Base-by-base conservation (phyloP, 2,329 filamentous ascomycete species). In the Uncinocarpus reesii region DNA sequence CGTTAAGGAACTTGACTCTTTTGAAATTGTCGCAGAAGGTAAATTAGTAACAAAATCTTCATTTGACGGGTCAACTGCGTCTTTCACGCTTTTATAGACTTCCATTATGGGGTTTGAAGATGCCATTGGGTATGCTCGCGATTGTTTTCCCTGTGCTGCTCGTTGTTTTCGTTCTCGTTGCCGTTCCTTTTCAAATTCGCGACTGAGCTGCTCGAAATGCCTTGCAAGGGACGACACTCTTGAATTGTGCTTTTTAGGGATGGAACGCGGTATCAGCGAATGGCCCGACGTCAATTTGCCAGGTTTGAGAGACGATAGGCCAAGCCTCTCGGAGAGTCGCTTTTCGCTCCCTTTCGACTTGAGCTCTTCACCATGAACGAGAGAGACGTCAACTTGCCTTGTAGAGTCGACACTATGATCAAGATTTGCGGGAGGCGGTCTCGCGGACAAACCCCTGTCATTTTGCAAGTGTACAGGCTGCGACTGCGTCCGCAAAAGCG, bases 31-130 rank as follows among this genome's bases (percentile, higher is more conserved):
- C 13, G 48, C 37, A 13, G 47, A 37, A 21, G 51, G 44, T 7
- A 36, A 21, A 36, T 41, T 50, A 1, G 32, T 42, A 23, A 49
- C 24, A 28, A 53, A 53, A 32, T 83, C 80, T 47, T 87, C 83
- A 36, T 83, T 78, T 1, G 74, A 77, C 13, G 78, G 77, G 56
- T 88, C 84, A 8, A 95, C 89, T 16, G 93, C 92, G 64, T 95
- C 88, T 49, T 89, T 83, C 3, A 95, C 86, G 63, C 95, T 87
- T 56, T 86, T 84, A 62, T 96, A 98, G 7, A 98, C 88, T 64
- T 96, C 86, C 13, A 98, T 89, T 52, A 93, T 90, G 5, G 92
- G 89, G 59, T 89, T 92, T n/a, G 90, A 93, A 15, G 87, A 89
- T 34, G 88, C 86, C 55, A 92, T 79, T 16, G 92, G 90, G 62